These are phyloP conservation scores for Mitragyna speciosa DNA, from an alignment of 257 asterid species.

Conservation along the genomic window DNA sequence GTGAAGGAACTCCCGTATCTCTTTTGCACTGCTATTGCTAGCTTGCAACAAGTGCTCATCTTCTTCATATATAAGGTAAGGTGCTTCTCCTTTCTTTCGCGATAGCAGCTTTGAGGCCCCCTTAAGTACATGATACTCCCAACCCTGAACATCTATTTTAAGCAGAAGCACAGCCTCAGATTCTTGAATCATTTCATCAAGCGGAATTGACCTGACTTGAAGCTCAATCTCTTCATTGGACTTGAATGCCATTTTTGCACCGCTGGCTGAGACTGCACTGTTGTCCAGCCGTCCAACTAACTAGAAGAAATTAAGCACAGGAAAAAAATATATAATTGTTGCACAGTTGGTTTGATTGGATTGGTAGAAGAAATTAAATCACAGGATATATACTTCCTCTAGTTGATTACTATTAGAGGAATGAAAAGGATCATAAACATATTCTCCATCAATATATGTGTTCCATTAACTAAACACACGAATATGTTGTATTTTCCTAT, in stretches of 20 bases:
- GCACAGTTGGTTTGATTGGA: not conserved
- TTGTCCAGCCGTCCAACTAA: constrained; percentile 97
- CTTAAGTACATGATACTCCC: constrained; percentile 95
- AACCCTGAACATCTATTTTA: constrained; percentile 97
- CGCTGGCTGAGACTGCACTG: constrained; percentile 89
- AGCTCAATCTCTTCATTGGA: constrained; percentile 87
- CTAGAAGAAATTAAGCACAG: constrained; percentile 38
- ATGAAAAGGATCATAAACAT: not conserved
- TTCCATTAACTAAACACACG: not conserved
- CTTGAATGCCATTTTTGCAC: constrained; percentile 94
- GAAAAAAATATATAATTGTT: constrained; percentile 3
- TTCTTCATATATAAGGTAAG: constrained; percentile 92
- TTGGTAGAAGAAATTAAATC: not conserved
- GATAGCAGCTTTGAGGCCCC: constrained; percentile 84
- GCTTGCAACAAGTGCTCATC: constrained; percentile 90
- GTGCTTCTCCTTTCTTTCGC: constrained; percentile 82
- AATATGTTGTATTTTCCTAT: not conserved
- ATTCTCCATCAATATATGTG: not conserved
- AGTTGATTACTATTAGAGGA: not conserved
- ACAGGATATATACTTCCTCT: not conserved
- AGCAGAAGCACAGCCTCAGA: constrained; percentile 65
- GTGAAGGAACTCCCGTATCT: constrained; percentile 71
- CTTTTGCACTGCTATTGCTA: constrained; percentile 81
- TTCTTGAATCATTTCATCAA: constrained; percentile 67
- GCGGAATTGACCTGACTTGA: constrained; percentile 76